Percentiles rank a stretch among this genome's conserved stretches.
These are phyloP conservation scores for Lentinula raphanica DNA, from an alignment of 768 basidiomycete genomes.

Conservation along the genomic window DNA sequence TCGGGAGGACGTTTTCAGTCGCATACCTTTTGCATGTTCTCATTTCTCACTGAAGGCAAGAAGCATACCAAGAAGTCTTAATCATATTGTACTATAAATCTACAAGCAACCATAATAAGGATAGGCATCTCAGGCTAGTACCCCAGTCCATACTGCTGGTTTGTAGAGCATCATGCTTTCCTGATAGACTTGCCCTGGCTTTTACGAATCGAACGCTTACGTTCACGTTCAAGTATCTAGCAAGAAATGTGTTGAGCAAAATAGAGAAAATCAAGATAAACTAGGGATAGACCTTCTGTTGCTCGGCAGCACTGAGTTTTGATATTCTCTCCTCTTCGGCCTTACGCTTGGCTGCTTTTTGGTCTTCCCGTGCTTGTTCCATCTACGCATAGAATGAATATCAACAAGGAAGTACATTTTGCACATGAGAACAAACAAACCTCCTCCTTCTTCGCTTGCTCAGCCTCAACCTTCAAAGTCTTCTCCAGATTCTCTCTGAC, in stretches of 20 bases:
- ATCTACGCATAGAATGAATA: constrained; percentile 15
- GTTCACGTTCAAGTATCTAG: constrained; percentile 69
- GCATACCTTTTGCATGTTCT: neutral
- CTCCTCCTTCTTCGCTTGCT: constrained; percentile 68
- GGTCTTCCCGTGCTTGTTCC: constrained; percentile 55
- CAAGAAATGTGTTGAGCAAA: neutral
- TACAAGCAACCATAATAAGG: neutral
- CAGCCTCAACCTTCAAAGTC: constrained; percentile 60
- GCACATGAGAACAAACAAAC: constrained; percentile 27
- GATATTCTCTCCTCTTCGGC: constrained; percentile 70
- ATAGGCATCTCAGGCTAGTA: neutral
- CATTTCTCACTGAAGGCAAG: too few relatives aligned
- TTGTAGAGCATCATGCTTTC: constrained; percentile 28
- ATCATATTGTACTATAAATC: too few relatives aligned
- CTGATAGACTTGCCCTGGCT: constrained; percentile 59
- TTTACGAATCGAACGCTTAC: constrained; percentile 66
- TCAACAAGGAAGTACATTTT: neutral
- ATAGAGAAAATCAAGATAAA: neutral
- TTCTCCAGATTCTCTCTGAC: constrained; percentile 68
- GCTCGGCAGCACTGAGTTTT: constrained; percentile 71
- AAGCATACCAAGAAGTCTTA: too few relatives aligned
- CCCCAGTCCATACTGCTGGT: neutral
- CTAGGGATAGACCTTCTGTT: constrained; percentile 61
- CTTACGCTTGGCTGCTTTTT: constrained; percentile 65
- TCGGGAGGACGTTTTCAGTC: neutral